These are phyloP conservation scores for Aureobasidium sp. DNA, from an alignment of 2,329 filamentous ascomycete species.

Conservation along the genomic window DNA sequence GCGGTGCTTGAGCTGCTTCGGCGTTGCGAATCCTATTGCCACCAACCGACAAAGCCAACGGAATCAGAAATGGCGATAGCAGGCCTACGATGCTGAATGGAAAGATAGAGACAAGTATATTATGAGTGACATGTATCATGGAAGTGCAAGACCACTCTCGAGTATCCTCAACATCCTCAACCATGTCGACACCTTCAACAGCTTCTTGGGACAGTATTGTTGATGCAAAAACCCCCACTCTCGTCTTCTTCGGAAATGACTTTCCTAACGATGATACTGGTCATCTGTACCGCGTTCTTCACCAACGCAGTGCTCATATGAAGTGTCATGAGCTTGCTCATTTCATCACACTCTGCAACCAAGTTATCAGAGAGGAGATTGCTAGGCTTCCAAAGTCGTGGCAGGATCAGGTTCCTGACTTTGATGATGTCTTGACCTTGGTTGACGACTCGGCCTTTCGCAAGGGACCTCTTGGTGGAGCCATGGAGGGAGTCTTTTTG, in stretches of 20 bases:
- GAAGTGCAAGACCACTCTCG: no score
- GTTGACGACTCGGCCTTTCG: constrained; percentile 33
- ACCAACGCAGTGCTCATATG: constrained; percentile 36
- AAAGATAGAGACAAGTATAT: no score
- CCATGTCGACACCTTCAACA: no score
- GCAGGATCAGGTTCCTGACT: background rate
- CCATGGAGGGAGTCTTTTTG: constrained; percentile 42
- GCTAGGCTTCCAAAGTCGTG: background rate
- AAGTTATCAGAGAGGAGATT: background rate
- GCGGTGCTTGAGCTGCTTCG: no score
- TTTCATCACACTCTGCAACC: background rate
- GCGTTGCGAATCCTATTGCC: no score
- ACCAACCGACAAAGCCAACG: no score
- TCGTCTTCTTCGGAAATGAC: constrained; percentile 44
- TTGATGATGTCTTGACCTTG: constrained; percentile 22
- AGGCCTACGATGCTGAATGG: no score
- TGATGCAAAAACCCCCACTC: background rate
- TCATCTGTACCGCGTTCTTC: constrained; percentile 35
- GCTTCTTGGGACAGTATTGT: no score
- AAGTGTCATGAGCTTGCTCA: background rate
- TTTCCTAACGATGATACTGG: constrained; percentile 42
- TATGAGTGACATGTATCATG: no score
- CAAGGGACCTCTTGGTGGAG: constrained; percentile 35
- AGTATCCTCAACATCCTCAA: no score
- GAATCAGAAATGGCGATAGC: no score